Percentiles rank a stretch among this genome's conserved stretches.
Conservation (phyloP, 495 filamentous ascomycete species). For the Tuber indicum region DNA sequence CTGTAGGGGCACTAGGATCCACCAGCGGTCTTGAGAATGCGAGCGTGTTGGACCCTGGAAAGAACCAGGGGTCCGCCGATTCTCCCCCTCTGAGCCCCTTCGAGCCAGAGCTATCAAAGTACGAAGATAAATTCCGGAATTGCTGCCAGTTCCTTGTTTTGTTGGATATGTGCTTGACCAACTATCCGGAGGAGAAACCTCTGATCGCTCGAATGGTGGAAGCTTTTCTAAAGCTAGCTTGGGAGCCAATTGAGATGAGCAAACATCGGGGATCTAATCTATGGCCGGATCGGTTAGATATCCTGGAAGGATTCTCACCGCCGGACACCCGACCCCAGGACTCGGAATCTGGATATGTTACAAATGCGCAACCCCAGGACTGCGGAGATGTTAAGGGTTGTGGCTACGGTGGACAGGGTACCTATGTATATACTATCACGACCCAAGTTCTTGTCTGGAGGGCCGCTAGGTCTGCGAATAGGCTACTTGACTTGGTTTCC, state of each 20-base stretch:
- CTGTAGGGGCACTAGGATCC: no score
- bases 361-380: no score
- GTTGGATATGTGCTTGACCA: not conserved
- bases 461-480: not conserved
- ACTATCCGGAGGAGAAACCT: not conserved
- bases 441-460: not conserved
- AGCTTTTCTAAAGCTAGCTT: not conserved
- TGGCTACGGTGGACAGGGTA: no score
- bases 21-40: no score
- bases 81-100: not conserved
- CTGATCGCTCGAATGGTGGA: not conserved
- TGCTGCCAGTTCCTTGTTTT: conserved; percentile 2
- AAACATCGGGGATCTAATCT: not conserved
- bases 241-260: conserved; percentile 1
- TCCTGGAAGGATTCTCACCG: not conserved
- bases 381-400: not conserved
- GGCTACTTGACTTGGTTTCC: not conserved
- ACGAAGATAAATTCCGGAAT: conserved; percentile 1
- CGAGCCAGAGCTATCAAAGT: not conserved
- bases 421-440: not conserved
- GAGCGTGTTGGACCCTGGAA: no score
- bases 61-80: not conserved
- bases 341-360: no score
- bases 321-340: not conserved
- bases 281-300: not conserved